Base-by-base conservation (phyloP, 2,329 filamentous ascomycete species). In the Fusarium dimerum region DNA sequence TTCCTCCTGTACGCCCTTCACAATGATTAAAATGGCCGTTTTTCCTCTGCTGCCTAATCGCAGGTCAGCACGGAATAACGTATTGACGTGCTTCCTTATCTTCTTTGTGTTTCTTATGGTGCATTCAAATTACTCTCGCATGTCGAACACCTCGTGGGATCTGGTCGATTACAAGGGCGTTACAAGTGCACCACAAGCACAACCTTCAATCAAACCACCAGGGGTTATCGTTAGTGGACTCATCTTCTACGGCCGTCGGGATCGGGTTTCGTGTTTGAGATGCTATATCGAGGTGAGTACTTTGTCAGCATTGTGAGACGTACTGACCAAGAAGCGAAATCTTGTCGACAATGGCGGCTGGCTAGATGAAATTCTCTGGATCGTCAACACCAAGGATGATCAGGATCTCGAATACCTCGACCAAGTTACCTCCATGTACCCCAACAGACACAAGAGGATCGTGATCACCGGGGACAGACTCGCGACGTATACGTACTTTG, bases 331-430 rank as follows among this genome's bases (percentile, higher is more conserved):
- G 16, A 12, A 53, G 44, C 55, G 57, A 3, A 61, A 61, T 6
- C n/a, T 61, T 45, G 50, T 56, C 1, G 52, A 61, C 2, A 59
- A 61, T 3, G 58, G 57, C 36, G 58, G 57, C 1, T 61, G 57
- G 58, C 49, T 61, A 0, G 57, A 61, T 6, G 58, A 61, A 18
- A 48, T 61, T 1, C 41, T 61, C 4, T 61, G 58, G 58, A 47
- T 61, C 7, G 55, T 48, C 32, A 61, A 61, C 18, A 61, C 58
- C 0, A 13, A 48, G 1, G 20, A 60, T 2, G 16, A 39, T 6
- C 47, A 45, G 1, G 50, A 61, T 34, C 36, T 61, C 0, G 34
- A n/a, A 20, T 61, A 61, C 17, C 55, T 61, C 0, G 58, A 61
- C 10, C 49, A 59, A 26, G 43, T 61, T 8, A 32, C 61, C 3